phyloP scores from a whole-genome alignment of 2,329 filamentous ascomycete genomes.

The Calonectria pteridis region DNA sequence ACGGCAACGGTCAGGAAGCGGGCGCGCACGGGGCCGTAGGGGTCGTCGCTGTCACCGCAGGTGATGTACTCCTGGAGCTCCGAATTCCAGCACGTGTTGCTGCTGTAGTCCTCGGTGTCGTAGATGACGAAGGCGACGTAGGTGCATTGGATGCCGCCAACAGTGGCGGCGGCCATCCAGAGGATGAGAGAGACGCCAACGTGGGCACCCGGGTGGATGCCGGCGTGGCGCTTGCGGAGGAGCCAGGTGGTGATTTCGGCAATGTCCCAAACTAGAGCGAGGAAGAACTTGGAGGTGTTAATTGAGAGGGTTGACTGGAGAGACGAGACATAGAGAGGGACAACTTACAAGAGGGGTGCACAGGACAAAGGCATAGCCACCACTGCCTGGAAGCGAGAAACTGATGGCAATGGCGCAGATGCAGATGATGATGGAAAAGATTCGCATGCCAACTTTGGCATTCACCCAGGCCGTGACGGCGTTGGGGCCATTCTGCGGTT shows the following conservation, averaged over 20 bases:
- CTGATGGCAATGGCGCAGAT: conserved; percentile 46
- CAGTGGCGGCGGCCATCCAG: conserved; percentile 50
- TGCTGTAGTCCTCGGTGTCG: conserved; percentile 27
- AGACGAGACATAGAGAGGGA: background rate
- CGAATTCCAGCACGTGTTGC: conserved; percentile 27
- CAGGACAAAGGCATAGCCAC: conserved; percentile 24
- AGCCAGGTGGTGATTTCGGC: conserved; percentile 54
- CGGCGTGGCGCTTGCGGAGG: conserved; percentile 47
- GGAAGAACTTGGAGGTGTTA: conserved; percentile 46
- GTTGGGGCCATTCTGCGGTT: conserved; percentile 25
- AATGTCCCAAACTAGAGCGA: conserved; percentile 53
- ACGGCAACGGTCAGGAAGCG: conserved; percentile 38
- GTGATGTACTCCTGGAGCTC: conserved; percentile 14
- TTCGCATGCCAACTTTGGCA: conserved; percentile 49
- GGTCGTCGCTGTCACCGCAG: conserved; percentile 7
- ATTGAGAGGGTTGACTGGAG: background rate
- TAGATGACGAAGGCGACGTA: conserved; percentile 29
- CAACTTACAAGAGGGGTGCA: conserved; percentile 37
- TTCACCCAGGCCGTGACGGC: conserved; percentile 41
- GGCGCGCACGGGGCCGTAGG: conserved; percentile 13
- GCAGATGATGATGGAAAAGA: conserved; percentile 40
- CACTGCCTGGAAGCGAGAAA: conserved; percentile 35
- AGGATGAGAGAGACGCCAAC: conserved; percentile 57
- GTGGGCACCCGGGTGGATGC: conserved; percentile 59
- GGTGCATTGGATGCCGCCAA: conserved; percentile 42